These are phyloP conservation scores for Deuterostichococcus epilithicus DNA, from an alignment of 139 green algal species.

Conservation along the genomic window DNA sequence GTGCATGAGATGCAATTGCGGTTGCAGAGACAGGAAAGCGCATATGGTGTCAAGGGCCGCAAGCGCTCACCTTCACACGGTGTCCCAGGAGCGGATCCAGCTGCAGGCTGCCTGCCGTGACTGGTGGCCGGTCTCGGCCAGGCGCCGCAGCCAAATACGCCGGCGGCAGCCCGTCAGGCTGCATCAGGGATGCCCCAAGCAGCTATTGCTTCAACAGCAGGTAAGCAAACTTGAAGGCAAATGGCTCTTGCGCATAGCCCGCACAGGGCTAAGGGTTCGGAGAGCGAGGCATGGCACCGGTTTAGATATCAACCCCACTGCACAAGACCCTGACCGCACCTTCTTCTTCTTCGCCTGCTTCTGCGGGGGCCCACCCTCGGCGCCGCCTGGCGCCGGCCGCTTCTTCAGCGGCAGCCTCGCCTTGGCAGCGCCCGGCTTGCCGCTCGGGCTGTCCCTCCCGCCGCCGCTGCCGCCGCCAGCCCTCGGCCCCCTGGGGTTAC, in stretches of 20 bases:
- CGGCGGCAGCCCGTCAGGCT: too few species aligned
- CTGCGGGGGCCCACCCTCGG: not conserved
- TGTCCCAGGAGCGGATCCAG: conserved; percentile 14
- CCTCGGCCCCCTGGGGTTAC: not conserved
- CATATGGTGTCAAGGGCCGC: too few species aligned
- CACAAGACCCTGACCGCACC: too few species aligned
- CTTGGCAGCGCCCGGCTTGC: conserved; percentile 6
- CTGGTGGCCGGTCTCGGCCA: not conserved
- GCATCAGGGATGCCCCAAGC: too few species aligned
- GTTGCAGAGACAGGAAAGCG: too few species aligned
- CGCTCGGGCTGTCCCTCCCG: not conserved
- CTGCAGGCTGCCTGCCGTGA: not conserved
- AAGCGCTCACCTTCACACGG: conserved; percentile 4
- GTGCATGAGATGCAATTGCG: too few species aligned
- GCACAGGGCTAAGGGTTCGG: too few species aligned
- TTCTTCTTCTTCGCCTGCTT: not conserved
- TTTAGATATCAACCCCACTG: too few species aligned
- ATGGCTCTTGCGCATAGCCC: too few species aligned
- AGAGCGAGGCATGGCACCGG: not conserved
- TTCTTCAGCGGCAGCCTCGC: not conserved
- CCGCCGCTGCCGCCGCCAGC: not conserved
- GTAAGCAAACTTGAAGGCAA: too few species aligned
- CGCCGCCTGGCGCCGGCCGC: not conserved
- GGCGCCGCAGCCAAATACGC: not conserved
- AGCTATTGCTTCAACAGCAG: too few species aligned